These are phyloP conservation scores for Xylaria flabelliformis DNA, from an alignment of 495 filamentous ascomycete species.

Conservation along the genomic window DNA sequence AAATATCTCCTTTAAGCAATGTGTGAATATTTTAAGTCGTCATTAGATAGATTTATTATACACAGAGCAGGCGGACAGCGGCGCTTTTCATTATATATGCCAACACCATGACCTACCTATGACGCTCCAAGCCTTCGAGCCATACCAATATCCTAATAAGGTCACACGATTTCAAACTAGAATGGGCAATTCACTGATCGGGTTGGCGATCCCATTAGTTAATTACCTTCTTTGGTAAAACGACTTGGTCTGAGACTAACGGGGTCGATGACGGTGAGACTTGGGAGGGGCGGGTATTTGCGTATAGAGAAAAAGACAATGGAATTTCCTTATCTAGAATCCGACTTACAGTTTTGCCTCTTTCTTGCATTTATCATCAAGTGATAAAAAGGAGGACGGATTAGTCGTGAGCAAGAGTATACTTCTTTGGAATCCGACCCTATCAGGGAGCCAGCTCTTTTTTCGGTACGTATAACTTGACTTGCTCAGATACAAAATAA, in stretches of 20 bases:
- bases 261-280: slow-evolving; percentile 13
- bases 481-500: not conserved
- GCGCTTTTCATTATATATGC: not conserved
- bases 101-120: slow-evolving; percentile 16
- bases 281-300: not conserved
- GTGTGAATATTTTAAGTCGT: not conserved
- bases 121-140: slow-evolving; percentile 12
- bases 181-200: not conserved
- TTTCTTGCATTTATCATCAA: not conserved
- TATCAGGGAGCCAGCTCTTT: not conserved
- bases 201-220: not conserved
- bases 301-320: not conserved
- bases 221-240: not conserved
- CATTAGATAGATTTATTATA: not conserved
- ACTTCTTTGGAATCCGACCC: not conserved
- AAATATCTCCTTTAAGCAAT: not conserved
- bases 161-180: not conserved
- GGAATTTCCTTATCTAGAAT: not conserved
- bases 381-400: not conserved
- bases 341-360: too few relatives aligned
- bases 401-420: not conserved
- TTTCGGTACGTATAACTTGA: not conserved
- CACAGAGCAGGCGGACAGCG: not conserved
- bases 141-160: not conserved
- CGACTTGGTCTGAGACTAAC: not conserved